Conservation (phyloP, 495 filamentous ascomycete genomes). For the Lichenothelia convexa region DNA sequence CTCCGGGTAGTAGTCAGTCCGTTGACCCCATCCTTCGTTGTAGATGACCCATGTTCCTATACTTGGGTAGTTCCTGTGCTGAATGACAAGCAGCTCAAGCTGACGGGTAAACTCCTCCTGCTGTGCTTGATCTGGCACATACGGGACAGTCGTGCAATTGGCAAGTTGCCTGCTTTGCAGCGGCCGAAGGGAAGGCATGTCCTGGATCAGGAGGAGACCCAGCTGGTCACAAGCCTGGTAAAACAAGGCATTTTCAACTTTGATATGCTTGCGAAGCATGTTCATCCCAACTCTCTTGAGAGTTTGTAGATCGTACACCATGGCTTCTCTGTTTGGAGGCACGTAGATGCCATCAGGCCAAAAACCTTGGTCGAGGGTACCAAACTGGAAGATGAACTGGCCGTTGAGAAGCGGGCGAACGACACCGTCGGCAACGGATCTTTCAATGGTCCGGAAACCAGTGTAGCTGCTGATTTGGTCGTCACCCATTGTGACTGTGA, state of each 20-base stretch:
- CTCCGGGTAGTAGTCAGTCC: slow-evolving; percentile 31
- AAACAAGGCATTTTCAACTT: slow-evolving; percentile 46
- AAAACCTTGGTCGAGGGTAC: slow-evolving; percentile 49
- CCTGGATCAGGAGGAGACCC: slow-evolving; percentile 45
- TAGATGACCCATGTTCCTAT: slow-evolving; percentile 45
- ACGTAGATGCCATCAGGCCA: slow-evolving; percentile 51
- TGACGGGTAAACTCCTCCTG: slow-evolving; percentile 44
- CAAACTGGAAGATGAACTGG: slow-evolving; percentile 45
- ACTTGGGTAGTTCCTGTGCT: slow-evolving; percentile 43
- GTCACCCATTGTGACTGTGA: slow-evolving; percentile 34
- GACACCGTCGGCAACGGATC: slow-evolving; percentile 36
- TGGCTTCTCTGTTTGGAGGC: slow-evolving; percentile 41
- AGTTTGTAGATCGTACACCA: slow-evolving; percentile 43
- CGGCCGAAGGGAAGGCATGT: slow-evolving; percentile 43
- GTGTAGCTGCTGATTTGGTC: slow-evolving; percentile 42
- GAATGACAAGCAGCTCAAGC: slow-evolving; percentile 38
- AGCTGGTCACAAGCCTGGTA: slow-evolving; percentile 48
- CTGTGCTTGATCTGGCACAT: slow-evolving; percentile 27
- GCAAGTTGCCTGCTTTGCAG: slow-evolving; percentile 3
- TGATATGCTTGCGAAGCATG: slow-evolving; percentile 54
- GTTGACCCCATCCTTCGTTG: slow-evolving; percentile 56
- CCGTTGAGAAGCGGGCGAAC: slow-evolving; percentile 43
- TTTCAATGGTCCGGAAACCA: slow-evolving; percentile 45
- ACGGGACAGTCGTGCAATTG: slow-evolving; percentile 11
- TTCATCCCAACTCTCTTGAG: slow-evolving; percentile 47